Evolutionary conservation across 208 protist species (phyloP).

Genomic region (Sergeia podlipaevii): DNA sequence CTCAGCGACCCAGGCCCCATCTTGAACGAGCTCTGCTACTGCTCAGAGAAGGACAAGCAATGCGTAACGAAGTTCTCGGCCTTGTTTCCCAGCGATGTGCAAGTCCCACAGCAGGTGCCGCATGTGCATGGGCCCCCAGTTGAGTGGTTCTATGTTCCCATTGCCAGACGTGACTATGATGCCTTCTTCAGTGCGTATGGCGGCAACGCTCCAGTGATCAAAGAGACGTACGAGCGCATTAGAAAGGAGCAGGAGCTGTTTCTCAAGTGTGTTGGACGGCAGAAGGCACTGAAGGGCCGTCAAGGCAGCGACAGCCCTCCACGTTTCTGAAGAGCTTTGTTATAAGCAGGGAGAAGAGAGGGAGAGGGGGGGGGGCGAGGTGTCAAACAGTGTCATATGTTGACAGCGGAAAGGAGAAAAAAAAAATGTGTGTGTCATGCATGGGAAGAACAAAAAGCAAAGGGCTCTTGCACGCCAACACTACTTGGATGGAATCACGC

Average conservation of each 20-base stretch:
- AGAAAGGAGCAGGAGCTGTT: constrained; percentile 20
- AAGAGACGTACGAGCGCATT: constrained; percentile 30
- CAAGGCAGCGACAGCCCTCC: too few species aligned
- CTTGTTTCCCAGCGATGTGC: constrained; percentile 19
- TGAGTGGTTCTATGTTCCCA: constrained; percentile 78
- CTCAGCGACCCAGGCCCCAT: constrained; percentile 80
- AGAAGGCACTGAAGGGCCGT: too few species aligned
- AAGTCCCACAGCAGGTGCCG: constrained; percentile 23
- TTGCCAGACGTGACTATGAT: constrained; percentile 45
- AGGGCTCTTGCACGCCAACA: not conserved
- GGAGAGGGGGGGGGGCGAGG: too few species aligned
- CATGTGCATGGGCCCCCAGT: constrained; percentile 60
- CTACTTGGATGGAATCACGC: not conserved
- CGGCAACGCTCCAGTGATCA: constrained; percentile 50
- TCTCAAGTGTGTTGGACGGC: not conserved
- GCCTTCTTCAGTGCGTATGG: constrained; percentile 67
- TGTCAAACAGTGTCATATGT: too few species aligned
- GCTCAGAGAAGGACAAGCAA: constrained; percentile 16
- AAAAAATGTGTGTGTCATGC: too few species aligned
- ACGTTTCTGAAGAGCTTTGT: too few species aligned
- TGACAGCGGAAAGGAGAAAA: too few species aligned
- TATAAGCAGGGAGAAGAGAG: too few species aligned
- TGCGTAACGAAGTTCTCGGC: constrained; percentile 11
- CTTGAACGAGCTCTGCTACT: constrained; percentile 77
- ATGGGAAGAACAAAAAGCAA: constrained; percentile 1